Conservation (phyloP, 2,329 filamentous ascomycete species). For the Tolypocladium endophyticum region DNA sequence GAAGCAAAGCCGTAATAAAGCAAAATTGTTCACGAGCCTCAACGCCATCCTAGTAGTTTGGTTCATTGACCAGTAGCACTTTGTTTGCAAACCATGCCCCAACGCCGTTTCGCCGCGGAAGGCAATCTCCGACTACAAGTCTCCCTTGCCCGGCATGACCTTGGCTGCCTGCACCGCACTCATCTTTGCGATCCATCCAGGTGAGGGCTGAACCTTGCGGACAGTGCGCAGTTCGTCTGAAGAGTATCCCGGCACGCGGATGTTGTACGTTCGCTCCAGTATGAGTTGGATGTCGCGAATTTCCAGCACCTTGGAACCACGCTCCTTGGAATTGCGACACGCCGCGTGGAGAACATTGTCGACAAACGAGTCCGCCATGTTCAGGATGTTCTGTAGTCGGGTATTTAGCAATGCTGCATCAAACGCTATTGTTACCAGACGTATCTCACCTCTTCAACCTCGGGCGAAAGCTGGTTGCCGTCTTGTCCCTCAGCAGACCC, state of each 20-base stretch:
- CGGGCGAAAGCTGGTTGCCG: conserved; percentile 71
- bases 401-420: conserved; percentile 7
- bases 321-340: conserved; percentile 86
- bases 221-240: conserved; percentile 92
- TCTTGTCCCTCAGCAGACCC: conserved; percentile 62
- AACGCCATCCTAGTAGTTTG: conserved; percentile 3
- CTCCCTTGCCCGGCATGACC: conserved; percentile 54
- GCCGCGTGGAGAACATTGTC: conserved; percentile 81
- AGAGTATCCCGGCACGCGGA: conserved; percentile 86
- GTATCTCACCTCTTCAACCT: conserved; percentile 82
- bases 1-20: neutral
- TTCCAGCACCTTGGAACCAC: conserved; percentile 81
- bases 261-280: conserved; percentile 78
- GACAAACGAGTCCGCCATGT: conserved; percentile 87
- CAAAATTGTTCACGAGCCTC: neutral
- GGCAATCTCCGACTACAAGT: conserved; percentile 12
- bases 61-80: neutral
- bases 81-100: neutral
- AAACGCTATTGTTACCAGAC: neutral
- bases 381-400: conserved; percentile 62
- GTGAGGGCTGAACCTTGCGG: conserved; percentile 79
- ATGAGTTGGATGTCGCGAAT: conserved; percentile 78
- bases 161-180: conserved; percentile 92
- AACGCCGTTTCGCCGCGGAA: neutral
- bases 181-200: conserved; percentile 93